Conservation (phyloP, 805 yeast genomes). For the Debaryomyces prosopidis region DNA sequence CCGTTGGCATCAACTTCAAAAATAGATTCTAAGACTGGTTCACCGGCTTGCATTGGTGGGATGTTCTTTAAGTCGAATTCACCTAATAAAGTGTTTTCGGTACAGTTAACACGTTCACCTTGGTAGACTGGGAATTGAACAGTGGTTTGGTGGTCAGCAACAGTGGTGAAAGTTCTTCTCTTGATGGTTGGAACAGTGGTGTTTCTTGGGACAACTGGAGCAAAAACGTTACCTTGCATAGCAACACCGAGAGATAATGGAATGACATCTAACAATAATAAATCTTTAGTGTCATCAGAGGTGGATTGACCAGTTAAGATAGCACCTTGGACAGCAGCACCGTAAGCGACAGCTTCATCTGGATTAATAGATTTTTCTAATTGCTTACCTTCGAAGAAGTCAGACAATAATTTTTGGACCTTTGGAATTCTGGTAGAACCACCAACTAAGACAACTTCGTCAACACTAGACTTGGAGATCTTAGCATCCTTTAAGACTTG, state of each 20-base stretch:
- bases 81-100: slow-evolving; percentile 52
- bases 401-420: slow-evolving; percentile 50
- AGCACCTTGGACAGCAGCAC: slow-evolving; percentile 54
- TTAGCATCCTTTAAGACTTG: slow-evolving; percentile 50
- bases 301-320: slow-evolving; percentile 52
- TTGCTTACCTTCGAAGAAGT: slow-evolving; percentile 51
- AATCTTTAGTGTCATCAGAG: slow-evolving; percentile 50
- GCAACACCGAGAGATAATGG: slow-evolving; percentile 53
- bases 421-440: slow-evolving; percentile 55
- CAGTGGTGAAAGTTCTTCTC: slow-evolving; percentile 53
- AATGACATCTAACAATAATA: slow-evolving; percentile 50
- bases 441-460: slow-evolving; percentile 51
- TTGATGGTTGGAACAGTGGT: slow-evolving; percentile 52
- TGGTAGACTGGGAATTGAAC: slow-evolving; percentile 54
- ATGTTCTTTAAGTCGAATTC: slow-evolving; percentile 52
- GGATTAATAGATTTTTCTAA: slow-evolving; percentile 51
- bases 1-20: slow-evolving; percentile 53
- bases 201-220: slow-evolving; percentile 54
- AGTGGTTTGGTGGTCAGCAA: slow-evolving; percentile 52
- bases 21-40: slow-evolving; percentile 51
- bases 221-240: slow-evolving; percentile 52
- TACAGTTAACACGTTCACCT: slow-evolving; percentile 54
- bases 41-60: slow-evolving; percentile 53
- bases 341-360: slow-evolving; percentile 53
- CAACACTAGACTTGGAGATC: slow-evolving; percentile 41